Percentiles rank a stretch among this genome's conserved stretches.
Conservation (phyloP, 345 rosid species). For the Populus davidiana region DNA sequence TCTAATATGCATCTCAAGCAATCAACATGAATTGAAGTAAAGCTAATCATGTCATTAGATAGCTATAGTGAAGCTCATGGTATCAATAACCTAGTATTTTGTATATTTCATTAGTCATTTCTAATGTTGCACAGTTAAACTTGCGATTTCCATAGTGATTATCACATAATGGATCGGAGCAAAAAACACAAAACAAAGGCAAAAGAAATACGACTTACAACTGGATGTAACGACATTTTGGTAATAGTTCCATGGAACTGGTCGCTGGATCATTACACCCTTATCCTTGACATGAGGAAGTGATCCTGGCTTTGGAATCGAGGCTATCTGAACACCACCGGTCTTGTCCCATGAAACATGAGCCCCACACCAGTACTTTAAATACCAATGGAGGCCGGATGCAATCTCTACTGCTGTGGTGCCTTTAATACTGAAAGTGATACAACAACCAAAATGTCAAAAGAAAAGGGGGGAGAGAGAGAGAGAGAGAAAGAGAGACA, state of each 20-base stretch:
- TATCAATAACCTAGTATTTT: too few species aligned
- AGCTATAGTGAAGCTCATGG: too few species aligned
- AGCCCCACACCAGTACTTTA: constrained; percentile 81
- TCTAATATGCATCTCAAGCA: too few species aligned
- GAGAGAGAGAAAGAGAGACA: background rate
- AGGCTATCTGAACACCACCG: constrained; percentile 75
- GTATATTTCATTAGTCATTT: too few species aligned
- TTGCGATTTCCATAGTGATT: background rate
- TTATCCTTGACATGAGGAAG: constrained; percentile 61
- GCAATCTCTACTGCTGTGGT: constrained; percentile 82
- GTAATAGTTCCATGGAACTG: constrained; percentile 94
- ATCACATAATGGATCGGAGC: background rate
- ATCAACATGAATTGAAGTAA: too few species aligned
- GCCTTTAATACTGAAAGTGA: constrained; percentile 59
- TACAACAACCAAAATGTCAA: background rate
- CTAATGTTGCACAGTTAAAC: background rate
- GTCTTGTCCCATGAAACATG: constrained; percentile 96
- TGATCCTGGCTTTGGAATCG: constrained; percentile 70
- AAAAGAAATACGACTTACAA: constrained; percentile 47
- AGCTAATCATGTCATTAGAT: too few species aligned
- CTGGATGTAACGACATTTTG: constrained; percentile 95
- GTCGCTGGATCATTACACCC: constrained; percentile 68
- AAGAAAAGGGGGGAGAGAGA: too few species aligned
- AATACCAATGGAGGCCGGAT: constrained; percentile 91
- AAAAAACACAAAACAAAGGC: background rate